phyloP scores from a whole-genome alignment of 148 eudicot genomes.

The Vaccinium vitisidaea region DNA sequence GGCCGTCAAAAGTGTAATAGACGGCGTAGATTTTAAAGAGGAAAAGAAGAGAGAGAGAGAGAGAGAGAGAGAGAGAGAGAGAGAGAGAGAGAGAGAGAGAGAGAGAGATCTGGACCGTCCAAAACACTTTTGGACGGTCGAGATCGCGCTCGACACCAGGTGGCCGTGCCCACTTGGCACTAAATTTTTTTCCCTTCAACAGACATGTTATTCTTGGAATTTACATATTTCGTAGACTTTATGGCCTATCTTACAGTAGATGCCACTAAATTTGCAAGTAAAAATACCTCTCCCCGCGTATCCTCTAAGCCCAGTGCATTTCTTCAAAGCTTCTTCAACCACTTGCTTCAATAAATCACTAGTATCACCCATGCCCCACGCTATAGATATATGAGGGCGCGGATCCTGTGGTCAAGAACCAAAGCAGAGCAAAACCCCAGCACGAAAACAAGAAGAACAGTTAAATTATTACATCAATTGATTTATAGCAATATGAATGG shows the following conservation, averaged over 20 bases:
- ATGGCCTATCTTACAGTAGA: constrained; percentile 74
- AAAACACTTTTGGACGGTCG: too few relatives aligned
- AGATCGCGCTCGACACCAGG: too few relatives aligned
- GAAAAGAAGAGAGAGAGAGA: too few relatives aligned
- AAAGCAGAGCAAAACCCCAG: neutral
- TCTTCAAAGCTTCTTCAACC: constrained; percentile 59
- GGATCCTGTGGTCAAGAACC: constrained; percentile 50
- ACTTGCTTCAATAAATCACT: constrained; percentile 45
- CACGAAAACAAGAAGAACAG: neutral
- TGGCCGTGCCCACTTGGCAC: too few relatives aligned
- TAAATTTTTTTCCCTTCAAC: too few relatives aligned
- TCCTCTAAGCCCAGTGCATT: constrained; percentile 24
- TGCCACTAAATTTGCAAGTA: constrained; percentile 48
- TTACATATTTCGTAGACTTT: constrained; percentile 65
- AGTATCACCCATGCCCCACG: constrained; percentile 69
- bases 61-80: too few relatives aligned
- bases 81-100: too few relatives aligned
- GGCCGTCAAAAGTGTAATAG: too few relatives aligned
- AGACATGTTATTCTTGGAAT: constrained; percentile 32
- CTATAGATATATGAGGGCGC: constrained; percentile 81
- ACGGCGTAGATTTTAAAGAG: too few relatives aligned
- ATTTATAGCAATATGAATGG: neutral
- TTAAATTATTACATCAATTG: neutral
- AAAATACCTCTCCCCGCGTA: too few relatives aligned
- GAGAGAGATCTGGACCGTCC: too few relatives aligned